A percentile compares a stretch with the other conserved stretches of the same genome.
Conservation (phyloP, 495 filamentous ascomycete genomes). For the Ascobolus immersus region DNA sequence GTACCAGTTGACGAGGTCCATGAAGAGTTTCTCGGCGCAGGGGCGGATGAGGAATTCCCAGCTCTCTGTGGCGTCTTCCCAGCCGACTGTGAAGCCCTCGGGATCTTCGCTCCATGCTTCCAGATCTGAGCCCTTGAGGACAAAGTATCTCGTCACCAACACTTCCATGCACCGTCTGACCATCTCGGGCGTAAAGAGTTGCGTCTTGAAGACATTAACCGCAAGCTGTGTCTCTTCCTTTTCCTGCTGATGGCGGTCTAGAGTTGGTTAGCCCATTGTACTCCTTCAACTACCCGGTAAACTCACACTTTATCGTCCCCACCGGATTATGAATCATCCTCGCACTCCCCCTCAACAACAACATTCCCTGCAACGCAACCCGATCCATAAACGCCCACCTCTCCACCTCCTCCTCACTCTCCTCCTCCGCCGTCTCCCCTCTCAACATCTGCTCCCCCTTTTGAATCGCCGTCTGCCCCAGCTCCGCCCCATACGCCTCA, state of each 20-base stretch:
- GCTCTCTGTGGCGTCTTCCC: constrained; percentile 51
- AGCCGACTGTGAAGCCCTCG: constrained; percentile 71
- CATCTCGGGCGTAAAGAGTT: constrained; percentile 48
- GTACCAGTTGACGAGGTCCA: constrained; percentile 72
- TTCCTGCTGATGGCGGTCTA: constrained; percentile 27
- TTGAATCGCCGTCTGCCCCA: constrained; percentile 26
- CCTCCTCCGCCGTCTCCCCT: constrained; percentile 24
- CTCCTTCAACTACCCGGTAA: background rate
- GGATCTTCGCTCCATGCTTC: constrained; percentile 78
- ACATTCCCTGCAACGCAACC: constrained; percentile 51
- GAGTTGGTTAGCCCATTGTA: constrained; percentile 1
- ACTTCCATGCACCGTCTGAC: constrained; percentile 55
- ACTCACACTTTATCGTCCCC: constrained; percentile 44
- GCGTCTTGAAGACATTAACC: constrained; percentile 32
- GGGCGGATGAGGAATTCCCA: constrained; percentile 74
- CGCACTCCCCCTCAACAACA: constrained; percentile 59
- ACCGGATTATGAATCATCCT: constrained; percentile 57
- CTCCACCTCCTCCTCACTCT: constrained; percentile 21
- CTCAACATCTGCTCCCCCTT: constrained; percentile 24
- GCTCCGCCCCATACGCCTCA: constrained; percentile 44
- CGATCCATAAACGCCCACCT: constrained; percentile 38
- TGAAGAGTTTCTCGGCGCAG: constrained; percentile 77
- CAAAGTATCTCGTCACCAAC: constrained; percentile 65
- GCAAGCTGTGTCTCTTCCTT: constrained; percentile 29
- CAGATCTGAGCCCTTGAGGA: constrained; percentile 62